These are phyloP conservation scores for Cucumis cinereus DNA, from an alignment of 306 rosid genomes.

Conservation along the genomic window DNA sequence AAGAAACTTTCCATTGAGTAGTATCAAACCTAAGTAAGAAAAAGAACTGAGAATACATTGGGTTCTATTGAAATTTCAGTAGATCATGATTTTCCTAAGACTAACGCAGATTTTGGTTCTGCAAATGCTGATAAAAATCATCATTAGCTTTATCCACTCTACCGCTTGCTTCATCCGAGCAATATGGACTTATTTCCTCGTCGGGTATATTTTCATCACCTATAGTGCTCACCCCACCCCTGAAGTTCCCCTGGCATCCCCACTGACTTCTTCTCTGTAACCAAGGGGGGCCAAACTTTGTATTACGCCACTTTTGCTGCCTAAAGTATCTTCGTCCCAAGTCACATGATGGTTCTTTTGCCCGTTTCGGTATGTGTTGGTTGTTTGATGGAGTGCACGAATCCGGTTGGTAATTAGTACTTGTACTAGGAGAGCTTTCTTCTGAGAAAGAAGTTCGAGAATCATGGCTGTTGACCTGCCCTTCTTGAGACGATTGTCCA, in stretches of 20 bases:
- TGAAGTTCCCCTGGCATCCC: conserved; percentile 33
- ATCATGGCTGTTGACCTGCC: conserved; percentile 21
- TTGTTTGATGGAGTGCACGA: conserved; percentile 14
- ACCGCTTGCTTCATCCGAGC: conserved; percentile 47
- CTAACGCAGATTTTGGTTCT: conserved; percentile 43
- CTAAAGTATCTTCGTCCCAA: conserved; percentile 56
- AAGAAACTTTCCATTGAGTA: conserved; percentile 44
- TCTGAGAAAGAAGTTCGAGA: conserved; percentile 27
- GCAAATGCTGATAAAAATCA: conserved; percentile 50
- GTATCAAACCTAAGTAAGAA: conserved; percentile 24
- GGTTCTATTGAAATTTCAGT: conserved; percentile 24
- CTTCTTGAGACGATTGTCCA: conserved; percentile 26
- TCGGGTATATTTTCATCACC: conserved; percentile 39
- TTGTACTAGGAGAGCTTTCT: conserved; percentile 41
- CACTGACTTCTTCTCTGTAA: conserved; percentile 27
- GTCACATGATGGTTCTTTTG: conserved; percentile 43
- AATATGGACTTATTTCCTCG: conserved; percentile 32
- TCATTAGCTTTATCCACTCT: conserved; percentile 48
- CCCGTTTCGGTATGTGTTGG: conserved; percentile 27
- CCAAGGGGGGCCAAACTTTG: conserved; percentile 48
- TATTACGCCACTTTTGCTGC: conserved; percentile 79
- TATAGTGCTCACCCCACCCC: conserved; percentile 26
- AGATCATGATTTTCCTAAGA: conserved; percentile 29
- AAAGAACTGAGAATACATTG: conserved; percentile 53
- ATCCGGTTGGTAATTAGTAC: conserved; percentile 27